A percentile compares a stretch with the other conserved stretches of the same genome.
Evolutionary conservation across 257 asterid species (phyloP).

Genomic region (Petunia axillaris): DNA sequence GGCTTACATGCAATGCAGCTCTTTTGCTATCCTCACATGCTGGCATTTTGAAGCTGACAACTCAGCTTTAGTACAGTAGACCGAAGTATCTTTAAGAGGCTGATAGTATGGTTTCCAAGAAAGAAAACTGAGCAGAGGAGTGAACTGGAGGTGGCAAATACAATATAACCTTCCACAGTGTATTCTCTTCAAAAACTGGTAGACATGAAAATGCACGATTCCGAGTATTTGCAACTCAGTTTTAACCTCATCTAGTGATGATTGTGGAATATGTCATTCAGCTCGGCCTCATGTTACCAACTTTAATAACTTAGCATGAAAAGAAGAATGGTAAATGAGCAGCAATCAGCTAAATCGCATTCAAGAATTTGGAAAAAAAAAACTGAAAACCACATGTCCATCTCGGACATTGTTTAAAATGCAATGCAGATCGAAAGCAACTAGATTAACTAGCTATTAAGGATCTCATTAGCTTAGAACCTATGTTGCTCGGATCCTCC

Average conservation of each 20-base stretch:
- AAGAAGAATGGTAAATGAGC: neutral
- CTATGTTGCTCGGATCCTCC: too few relatives aligned
- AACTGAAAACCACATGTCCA: neutral
- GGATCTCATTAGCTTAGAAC: neutral
- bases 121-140: neutral
- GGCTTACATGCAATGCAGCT: neutral
- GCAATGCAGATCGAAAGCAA: neutral
- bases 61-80: neutral
- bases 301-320: neutral
- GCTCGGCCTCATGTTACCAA: neutral
- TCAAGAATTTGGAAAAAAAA: neutral
- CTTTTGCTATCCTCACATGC: neutral
- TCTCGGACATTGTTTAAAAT: neutral
- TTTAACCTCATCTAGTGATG: neutral
- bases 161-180: neutral
- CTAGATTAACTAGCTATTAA: neutral
- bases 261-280: neutral
- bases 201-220: neutral
- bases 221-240: neutral
- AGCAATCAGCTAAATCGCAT: neutral
- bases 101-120: neutral
- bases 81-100: neutral
- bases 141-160: slow-evolving; percentile 15
- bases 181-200: neutral
- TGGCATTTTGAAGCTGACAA: neutral